Conservation (phyloP, 1,139 yeast species). For the Sugiyamaella neomexicana region DNA sequence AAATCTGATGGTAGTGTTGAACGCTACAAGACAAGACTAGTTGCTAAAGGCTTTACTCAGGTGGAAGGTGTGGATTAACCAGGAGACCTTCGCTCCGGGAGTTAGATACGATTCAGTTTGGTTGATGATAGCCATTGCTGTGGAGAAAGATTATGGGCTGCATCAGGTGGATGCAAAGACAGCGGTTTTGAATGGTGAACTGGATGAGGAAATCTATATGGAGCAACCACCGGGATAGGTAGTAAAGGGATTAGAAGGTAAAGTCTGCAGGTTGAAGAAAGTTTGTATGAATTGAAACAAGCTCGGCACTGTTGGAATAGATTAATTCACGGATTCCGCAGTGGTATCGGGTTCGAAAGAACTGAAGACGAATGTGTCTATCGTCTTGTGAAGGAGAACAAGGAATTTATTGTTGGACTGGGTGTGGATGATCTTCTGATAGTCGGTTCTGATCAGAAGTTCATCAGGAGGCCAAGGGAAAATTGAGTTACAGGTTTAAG, state of each 20-base stretch:
- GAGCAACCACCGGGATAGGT: conserved; percentile 1
- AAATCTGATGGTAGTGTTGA: conserved; percentile 4
- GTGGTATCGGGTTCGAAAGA: too few relatives aligned
- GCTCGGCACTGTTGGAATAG: too few relatives aligned
- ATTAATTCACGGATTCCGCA: too few relatives aligned
- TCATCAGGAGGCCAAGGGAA: too few relatives aligned
- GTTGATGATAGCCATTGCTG: too few relatives aligned
- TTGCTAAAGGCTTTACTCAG: conserved; percentile 9
- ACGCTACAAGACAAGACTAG: conserved; percentile 10
- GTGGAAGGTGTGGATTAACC: not conserved
- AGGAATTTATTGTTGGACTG: not conserved
- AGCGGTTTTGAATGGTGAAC: conserved; percentile 4
- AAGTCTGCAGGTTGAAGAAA: too few relatives aligned
- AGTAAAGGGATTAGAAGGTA: too few relatives aligned
- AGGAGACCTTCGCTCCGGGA: conserved; percentile 9
- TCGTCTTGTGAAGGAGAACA: not conserved
- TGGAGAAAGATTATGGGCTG: not conserved
- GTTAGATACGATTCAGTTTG: too few relatives aligned
- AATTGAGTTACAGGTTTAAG: too few relatives aligned
- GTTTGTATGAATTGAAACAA: too few relatives aligned
- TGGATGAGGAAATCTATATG: conserved; percentile 8
- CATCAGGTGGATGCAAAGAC: conserved; percentile 13
- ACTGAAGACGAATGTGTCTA: not conserved
- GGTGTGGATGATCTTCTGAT: not conserved
- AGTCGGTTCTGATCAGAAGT: not conserved